A percentile compares a stretch with the other conserved stretches of the same genome.
Evolutionary conservation across 2,329 filamentous ascomycete genomes (phyloP).

Genomic region (Stenocarpella maydis): DNA sequence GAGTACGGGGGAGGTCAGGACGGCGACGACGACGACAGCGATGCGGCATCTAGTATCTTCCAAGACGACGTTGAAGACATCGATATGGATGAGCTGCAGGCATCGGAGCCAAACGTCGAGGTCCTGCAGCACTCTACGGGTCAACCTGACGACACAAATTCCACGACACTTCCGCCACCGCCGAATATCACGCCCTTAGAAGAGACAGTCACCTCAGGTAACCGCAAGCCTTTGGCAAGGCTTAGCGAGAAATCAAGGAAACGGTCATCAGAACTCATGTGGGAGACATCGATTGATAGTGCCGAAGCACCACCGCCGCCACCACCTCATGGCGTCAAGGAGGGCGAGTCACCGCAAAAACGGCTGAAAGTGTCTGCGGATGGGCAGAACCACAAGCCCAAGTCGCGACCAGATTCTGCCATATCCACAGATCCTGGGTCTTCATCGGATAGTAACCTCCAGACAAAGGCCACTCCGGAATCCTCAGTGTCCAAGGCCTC

Average conservation of each 20-base stretch:
- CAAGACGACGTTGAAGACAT: slow-evolving; percentile 52
- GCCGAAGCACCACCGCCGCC: slow-evolving; percentile 46
- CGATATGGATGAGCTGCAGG: slow-evolving; percentile 50
- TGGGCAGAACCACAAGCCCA: slow-evolving; percentile 26
- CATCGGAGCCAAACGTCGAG: slow-evolving; percentile 54
- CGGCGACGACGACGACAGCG: slow-evolving; percentile 45
- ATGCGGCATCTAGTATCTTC: slow-evolving; percentile 53
- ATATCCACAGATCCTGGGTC: slow-evolving; percentile 38
- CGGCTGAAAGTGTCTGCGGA: slow-evolving; percentile 38
- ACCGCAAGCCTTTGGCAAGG: slow-evolving; percentile 55
- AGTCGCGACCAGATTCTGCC: slow-evolving; percentile 35
- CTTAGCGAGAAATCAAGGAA: slow-evolving; percentile 49
- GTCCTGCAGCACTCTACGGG: slow-evolving; percentile 52
- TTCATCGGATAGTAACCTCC: slow-evolving; percentile 40
- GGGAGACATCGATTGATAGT: slow-evolving; percentile 56
- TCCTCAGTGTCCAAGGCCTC: slow-evolving; percentile 30
- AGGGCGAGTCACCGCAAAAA: slow-evolving; percentile 45
- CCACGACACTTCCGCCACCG: slow-evolving; percentile 54
- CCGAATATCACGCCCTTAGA: slow-evolving; percentile 61
- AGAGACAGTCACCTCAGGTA: slow-evolving; percentile 60
- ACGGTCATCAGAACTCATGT: slow-evolving; percentile 51
- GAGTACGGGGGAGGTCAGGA: slow-evolving; percentile 41
- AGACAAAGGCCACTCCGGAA: slow-evolving; percentile 28
- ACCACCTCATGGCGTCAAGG: slow-evolving; percentile 44
- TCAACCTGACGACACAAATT: slow-evolving; percentile 40